Evolutionary conservation across 495 filamentous ascomycete species (phyloP), one percentile per base, ranked within the genome.

Genomic region (Aspergillus mulundensis): DNA sequence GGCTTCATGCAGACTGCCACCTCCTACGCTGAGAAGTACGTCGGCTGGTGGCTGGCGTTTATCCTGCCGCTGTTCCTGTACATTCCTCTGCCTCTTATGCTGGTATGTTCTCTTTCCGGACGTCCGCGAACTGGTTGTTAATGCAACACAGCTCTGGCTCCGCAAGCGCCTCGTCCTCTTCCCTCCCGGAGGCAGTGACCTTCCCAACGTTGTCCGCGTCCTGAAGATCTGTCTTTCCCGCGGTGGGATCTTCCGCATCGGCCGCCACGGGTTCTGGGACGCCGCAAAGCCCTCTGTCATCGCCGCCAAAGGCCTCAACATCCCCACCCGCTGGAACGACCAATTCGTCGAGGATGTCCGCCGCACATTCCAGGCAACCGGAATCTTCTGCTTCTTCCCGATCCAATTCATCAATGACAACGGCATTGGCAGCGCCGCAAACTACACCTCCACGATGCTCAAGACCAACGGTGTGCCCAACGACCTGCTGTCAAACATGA

Each of bases 401-500:
- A 77, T 83, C 30, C 82, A 73, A 61, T 65, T 68, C 58, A 42
- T 78, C 38, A 81, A 81, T 58, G 72, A 79, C 44, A 76, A 76
- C 14, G 80, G 80, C 18, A 69, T 81, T 14, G 77, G 77, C 6
- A 65, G 67, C 7, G 67, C 74, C 7, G 43, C 63, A 12, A 72
- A 71, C 42, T 84, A 81, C 64, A 71, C 86, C 64, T 78, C 73
- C 1, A 83, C 83, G 16, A 82, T 83, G 54, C 77, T 90, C 71
- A 75, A 75, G 25, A 87, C 84, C 4, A 78, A 85, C 58, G 85
- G 85, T 18, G 82, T 83, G 0, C 87, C 87, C 39, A 90, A 89
- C 67, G 87, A 90, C 54, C 66, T 88, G 20, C 79, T 89, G 44
- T 69, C 58, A 61, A 90, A 88, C 71, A 84, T 89, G 70, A 87